Percentiles rank a stretch among this genome's conserved stretches.
These are phyloP conservation scores for Tripterygium wilfordii DNA, from an alignment of 177 flowering plant genomes.

Conservation along the genomic window DNA sequence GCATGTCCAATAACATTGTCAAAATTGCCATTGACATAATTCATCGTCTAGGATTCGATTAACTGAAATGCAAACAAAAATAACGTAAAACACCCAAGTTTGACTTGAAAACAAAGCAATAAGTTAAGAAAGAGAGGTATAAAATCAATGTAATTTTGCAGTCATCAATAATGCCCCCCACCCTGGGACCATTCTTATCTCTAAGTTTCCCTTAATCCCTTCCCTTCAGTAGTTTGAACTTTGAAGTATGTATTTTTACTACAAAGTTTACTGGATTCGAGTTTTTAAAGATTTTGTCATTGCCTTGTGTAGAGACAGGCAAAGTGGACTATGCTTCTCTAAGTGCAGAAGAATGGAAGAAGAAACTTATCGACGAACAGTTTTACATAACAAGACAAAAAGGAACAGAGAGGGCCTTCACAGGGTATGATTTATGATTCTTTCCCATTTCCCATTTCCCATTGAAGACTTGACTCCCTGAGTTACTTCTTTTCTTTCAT, in stretches of 20 bases:
- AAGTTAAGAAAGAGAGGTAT: too few relatives aligned
- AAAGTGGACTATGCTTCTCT: slow-evolving; percentile 35
- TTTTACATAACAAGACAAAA: slow-evolving; percentile 72
- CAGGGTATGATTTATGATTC: slow-evolving; percentile 50
- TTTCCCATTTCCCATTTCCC: not conserved
- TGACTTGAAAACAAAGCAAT: too few relatives aligned
- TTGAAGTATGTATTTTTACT: not conserved
- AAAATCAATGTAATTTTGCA: too few relatives aligned
- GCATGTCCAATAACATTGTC: too few relatives aligned
- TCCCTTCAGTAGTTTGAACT: not conserved
- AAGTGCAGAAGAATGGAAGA: slow-evolving; percentile 81
- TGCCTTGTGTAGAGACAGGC: slow-evolving; percentile 32
- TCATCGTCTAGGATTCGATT: too few relatives aligned
- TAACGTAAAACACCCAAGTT: too few relatives aligned
- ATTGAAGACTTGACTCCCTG: not conserved
- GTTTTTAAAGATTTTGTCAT: not conserved
- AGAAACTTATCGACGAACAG: slow-evolving; percentile 60
- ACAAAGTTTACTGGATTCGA: not conserved
- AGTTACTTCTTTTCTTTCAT: not conserved
- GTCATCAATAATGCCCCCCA: too few relatives aligned
- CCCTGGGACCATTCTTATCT: too few relatives aligned
- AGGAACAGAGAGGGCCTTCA: slow-evolving; percentile 94
- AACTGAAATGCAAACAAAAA: too few relatives aligned
- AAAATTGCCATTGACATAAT: too few relatives aligned
- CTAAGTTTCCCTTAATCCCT: too few relatives aligned